Percentiles rank a stretch among this genome's conserved stretches.
These are phyloP conservation scores for Oemleria cerasiformis DNA, from an alignment of 306 rosid genomes.

Conservation along the genomic window DNA sequence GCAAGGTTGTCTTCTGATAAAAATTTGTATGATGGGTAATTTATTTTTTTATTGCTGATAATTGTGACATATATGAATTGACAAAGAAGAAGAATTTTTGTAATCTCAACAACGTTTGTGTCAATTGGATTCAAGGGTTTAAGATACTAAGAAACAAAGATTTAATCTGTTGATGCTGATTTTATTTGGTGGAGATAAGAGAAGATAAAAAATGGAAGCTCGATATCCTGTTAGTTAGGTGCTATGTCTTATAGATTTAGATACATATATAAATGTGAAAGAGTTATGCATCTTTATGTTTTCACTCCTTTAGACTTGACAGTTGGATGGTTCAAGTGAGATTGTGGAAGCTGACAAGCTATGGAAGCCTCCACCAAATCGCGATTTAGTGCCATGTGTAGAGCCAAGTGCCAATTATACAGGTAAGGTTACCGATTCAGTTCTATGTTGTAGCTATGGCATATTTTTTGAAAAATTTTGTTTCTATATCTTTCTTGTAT, in stretches of 20 bases:
- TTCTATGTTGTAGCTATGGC: too few relatives aligned
- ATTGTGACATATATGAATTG: not conserved
- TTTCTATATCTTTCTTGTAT: not conserved
- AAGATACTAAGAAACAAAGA: not conserved
- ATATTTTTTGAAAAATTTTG: too few relatives aligned
- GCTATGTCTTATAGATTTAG: slow-evolving; percentile 14
- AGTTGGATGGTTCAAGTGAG: too few relatives aligned
- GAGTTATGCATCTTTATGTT: slow-evolving; percentile 41
- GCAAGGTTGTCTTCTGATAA: slow-evolving; percentile 57
- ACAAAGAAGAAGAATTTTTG: not conserved
- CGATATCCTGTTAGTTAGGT: not conserved
- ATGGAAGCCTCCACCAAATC: too few relatives aligned
- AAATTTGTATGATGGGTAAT: not conserved
- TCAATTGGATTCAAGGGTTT: not conserved
- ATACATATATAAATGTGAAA: slow-evolving; percentile 25
- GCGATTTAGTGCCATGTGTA: too few relatives aligned
- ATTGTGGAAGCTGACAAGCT: too few relatives aligned
- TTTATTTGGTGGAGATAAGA: not conserved
- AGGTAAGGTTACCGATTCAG: too few relatives aligned
- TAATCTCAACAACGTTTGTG: not conserved
- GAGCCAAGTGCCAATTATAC: too few relatives aligned
- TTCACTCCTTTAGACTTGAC: slow-evolving; percentile 52
- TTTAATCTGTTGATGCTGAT: not conserved
- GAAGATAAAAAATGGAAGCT: not conserved
- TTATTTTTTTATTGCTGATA: not conserved